Evolutionary conservation across 495 filamentous ascomycete genomes (phyloP).

Genomic region (Penicillium angulare): DNA sequence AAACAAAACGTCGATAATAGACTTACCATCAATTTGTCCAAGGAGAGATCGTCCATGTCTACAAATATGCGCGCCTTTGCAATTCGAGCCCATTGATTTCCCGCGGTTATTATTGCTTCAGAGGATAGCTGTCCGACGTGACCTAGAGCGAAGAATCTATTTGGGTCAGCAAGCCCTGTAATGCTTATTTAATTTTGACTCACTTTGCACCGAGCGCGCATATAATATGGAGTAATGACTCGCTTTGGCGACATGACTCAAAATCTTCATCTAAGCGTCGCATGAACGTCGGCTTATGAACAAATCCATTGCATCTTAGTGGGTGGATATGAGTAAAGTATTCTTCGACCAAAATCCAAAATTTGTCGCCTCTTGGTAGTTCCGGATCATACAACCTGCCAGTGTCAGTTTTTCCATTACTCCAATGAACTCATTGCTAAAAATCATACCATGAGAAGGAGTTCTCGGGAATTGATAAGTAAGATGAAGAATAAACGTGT

Average conservation of each 20-base stretch:
- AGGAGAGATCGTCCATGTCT: constrained; percentile 27
- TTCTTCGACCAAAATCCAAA: constrained; percentile 26
- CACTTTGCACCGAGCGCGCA: constrained; percentile 39
- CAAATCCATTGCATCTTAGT: constrained; percentile 34
- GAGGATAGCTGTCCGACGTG: constrained; percentile 8
- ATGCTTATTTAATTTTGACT: constrained; percentile 1
- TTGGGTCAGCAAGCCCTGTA: not conserved
- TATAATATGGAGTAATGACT: constrained; percentile 31
- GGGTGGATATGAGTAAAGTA: constrained; percentile 38
- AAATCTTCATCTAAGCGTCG: constrained; percentile 29
- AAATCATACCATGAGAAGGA: not conserved
- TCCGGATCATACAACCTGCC: constrained; percentile 14
- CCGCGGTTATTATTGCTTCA: constrained; percentile 16
- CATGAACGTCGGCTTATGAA: constrained; percentile 34
- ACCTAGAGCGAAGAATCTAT: constrained; percentile 26
- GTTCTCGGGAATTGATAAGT: too few relatives aligned
- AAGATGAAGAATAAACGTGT: too few relatives aligned
- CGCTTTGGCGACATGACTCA: not conserved
- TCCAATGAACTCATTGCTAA: too few relatives aligned
- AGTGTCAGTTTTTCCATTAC: not conserved
- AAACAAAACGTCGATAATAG: too few relatives aligned
- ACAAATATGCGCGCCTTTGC: constrained; percentile 26
- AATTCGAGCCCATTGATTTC: constrained; percentile 29
- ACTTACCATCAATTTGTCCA: constrained; percentile 36
- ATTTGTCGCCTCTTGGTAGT: constrained; percentile 9